Percentiles rank a stretch among this genome's conserved stretches.
These are phyloP conservation scores for Aspergillus homomorphus DNA, from an alignment of 495 filamentous ascomycete species.

Conservation along the genomic window DNA sequence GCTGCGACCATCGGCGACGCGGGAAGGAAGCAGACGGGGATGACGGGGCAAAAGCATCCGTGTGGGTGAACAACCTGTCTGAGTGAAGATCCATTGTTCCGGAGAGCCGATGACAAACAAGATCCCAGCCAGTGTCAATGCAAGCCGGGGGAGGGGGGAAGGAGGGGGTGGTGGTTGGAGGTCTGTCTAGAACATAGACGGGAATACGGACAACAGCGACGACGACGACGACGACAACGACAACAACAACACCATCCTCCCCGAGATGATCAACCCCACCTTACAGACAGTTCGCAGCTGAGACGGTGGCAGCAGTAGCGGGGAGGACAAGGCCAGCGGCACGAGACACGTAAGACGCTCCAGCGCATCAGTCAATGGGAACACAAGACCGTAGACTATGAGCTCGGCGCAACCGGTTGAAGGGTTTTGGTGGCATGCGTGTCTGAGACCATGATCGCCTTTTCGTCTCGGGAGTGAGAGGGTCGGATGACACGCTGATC, in stretches of 20 bases:
- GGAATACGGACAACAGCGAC: not conserved
- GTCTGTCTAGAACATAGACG: constrained; percentile 1
- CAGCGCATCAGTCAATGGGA: constrained; percentile 14
- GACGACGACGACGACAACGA: not conserved
- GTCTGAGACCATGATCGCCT: constrained; percentile 14
- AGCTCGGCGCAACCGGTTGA: constrained; percentile 1
- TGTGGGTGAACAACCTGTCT: constrained; percentile 27
- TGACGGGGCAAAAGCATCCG: constrained; percentile 30
- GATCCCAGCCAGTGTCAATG: constrained; percentile 8
- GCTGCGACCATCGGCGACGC: constrained; percentile 33
- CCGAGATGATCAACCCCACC: constrained; percentile 8
- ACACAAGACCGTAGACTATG: constrained; percentile 14
- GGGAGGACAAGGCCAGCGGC: not conserved
- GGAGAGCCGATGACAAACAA: constrained; percentile 2
- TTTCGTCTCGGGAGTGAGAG: not conserved
- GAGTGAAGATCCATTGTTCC: constrained; percentile 32
- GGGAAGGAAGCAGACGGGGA: constrained; percentile 25
- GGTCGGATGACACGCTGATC: not conserved
- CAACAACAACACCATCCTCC: constrained; percentile 5
- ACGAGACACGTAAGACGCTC: constrained; percentile 14
- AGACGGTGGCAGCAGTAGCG: constrained; percentile 6
- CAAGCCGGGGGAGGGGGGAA: no score
- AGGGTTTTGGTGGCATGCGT: constrained; percentile 10
- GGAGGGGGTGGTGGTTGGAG: no score
- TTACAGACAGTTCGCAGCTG: constrained; percentile 2